Base-by-base conservation (phyloP, 305 asterid genomes). In the Fraxinus latifolia region DNA sequence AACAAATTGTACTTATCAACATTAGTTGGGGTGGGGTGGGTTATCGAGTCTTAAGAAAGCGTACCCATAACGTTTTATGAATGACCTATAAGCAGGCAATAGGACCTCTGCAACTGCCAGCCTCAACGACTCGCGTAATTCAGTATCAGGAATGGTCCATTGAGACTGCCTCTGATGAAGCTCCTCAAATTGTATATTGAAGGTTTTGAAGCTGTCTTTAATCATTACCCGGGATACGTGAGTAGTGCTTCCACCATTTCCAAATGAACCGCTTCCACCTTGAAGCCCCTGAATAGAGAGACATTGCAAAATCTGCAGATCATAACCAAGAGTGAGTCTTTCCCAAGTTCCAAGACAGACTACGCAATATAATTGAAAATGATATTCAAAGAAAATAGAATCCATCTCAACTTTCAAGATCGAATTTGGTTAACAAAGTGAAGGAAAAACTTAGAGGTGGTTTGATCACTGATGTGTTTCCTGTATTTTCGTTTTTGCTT, bases 121-220 rank as follows among this genome's bases (percentile, higher is more conserved):
- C 90, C 98, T 90, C 88, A 96, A 80, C 2, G 97, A 94, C 90
- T 96, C 98, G 4, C 99, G 93, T 75, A 96, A 88, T 76, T 96
- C 99, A 71, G 95, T 96, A 84, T 96, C 99, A 5, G 99, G 98
- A 67, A 96, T 97, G 0, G 98, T 96, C 99, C 99, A 96, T 79
- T 94, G 98, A 53, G 98, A 93, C 76, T 96, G 99, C 87, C 97
- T 89, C 87, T 94, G 98, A 88, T 96, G 99, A 79, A 96, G 91
- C 90, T 96, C 99, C 87, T 96, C 99, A 82, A 96, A 96, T 34
- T 90, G 88, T 53, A 85, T 17, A 84, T 96, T 96, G 90, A 96
- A 96, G 19, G 87, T 93, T 85, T 96, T 96, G 86, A 87, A 96
- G 83, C 97, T 91, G 83, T 96, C 99, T 86, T 96, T 96, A 83